Conservation (phyloP, 2,329 filamentous ascomycete genomes). For the Colletotrichum tofieldiae region DNA sequence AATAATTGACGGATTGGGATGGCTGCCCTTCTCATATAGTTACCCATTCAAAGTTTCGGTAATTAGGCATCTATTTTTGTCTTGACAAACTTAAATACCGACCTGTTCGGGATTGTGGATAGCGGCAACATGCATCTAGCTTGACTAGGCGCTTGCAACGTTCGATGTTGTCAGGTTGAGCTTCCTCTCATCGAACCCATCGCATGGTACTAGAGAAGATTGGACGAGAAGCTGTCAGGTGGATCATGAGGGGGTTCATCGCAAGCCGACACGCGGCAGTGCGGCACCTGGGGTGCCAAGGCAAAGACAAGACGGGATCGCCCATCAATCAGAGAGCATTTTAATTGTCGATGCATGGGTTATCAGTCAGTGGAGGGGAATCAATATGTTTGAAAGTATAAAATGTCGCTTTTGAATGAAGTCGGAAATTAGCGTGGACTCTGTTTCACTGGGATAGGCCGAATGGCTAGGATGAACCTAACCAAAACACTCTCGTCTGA, state of each 20-base stretch:
- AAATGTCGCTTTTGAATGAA: slow-evolving; percentile 10
- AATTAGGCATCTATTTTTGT: neutral
- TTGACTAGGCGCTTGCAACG: neutral
- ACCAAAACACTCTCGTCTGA: neutral
- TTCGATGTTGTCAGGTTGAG: neutral
- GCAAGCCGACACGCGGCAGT: slow-evolving; percentile 12
- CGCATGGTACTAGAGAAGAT: slow-evolving; percentile 12
- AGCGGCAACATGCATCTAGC: neutral
- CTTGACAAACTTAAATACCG: neutral
- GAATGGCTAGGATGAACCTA: slow-evolving; percentile 19
- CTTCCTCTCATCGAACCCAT: slow-evolving; percentile 2
- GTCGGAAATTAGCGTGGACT: slow-evolving; percentile 27
- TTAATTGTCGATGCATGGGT: neutral
- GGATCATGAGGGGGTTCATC: slow-evolving; percentile 19
- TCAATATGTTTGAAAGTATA: slow-evolving; percentile 32
- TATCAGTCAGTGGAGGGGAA: neutral
- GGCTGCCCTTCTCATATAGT: slow-evolving; percentile 9
- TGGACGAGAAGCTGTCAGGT: slow-evolving; percentile 13
- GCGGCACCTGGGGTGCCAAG: slow-evolving; percentile 20
- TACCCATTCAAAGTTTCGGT: neutral
- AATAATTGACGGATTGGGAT: neutral
- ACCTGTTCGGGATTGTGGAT: neutral
- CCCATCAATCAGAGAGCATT: neutral
- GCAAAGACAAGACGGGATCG: slow-evolving; percentile 10
- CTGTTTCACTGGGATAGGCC: neutral